phyloP scores from a whole-genome alignment of 805 yeast species.

The Saccharomycopsis sp. region DNA sequence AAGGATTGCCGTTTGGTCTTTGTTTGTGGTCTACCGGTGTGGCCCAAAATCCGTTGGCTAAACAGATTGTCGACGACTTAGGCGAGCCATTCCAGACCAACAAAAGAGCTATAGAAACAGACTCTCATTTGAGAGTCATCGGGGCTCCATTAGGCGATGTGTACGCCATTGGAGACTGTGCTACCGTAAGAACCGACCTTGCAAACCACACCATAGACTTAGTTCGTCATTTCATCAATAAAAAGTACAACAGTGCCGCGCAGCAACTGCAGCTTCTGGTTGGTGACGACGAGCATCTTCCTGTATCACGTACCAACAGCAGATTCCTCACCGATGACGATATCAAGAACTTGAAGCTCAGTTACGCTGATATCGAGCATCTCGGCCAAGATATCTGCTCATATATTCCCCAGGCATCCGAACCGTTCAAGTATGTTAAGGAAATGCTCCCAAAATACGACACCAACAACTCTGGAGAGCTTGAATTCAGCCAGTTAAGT shows the following conservation, averaged over 20 bases:
- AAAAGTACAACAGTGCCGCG: slow-evolving; percentile 33
- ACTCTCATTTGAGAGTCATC: slow-evolving; percentile 60
- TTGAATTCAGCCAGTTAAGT: slow-evolving; percentile 46
- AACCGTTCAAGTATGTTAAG: slow-evolving; percentile 45
- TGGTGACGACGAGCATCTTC: slow-evolving; percentile 24
- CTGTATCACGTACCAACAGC: slow-evolving; percentile 6
- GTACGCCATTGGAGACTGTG: slow-evolving; percentile 68
- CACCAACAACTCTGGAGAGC: slow-evolving; percentile 38
- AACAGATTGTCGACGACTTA: slow-evolving; percentile 44
- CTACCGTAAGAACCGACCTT: slow-evolving; percentile 56
- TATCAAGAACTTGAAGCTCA: slow-evolving; percentile 41
- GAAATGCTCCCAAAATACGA: slow-evolving; percentile 51
- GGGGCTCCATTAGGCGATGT: slow-evolving; percentile 66
- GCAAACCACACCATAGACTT: slow-evolving; percentile 49
- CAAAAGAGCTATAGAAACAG: slow-evolving; percentile 69
- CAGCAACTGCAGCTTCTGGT: background rate
- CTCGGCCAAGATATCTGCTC: slow-evolving; percentile 42
- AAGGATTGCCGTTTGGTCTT: slow-evolving; percentile 57
- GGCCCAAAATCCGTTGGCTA: slow-evolving; percentile 56
- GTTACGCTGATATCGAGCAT: slow-evolving; percentile 42
- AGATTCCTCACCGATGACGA: slow-evolving; percentile 42
- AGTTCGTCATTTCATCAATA: slow-evolving; percentile 39
- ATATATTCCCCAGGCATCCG: slow-evolving; percentile 52
- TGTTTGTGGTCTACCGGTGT: slow-evolving; percentile 78
- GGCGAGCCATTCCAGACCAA: slow-evolving; percentile 44